Evolutionary conservation across 176 grass and related monocot genomes (phyloP).

Genomic region (Oryza nivara): DNA sequence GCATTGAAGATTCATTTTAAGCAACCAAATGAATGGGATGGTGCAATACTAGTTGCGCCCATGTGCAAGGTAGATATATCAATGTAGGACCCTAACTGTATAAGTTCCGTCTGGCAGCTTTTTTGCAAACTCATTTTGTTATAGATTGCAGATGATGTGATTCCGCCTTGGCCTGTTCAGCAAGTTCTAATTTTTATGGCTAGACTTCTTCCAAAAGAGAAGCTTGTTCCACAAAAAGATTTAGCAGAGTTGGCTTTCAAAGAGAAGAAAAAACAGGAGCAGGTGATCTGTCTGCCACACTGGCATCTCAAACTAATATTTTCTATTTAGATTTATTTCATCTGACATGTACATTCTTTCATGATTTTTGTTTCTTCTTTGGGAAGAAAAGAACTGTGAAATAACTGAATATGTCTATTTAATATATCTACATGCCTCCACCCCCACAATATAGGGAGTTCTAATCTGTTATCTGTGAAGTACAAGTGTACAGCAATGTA

Average conservation of each 20-base stretch:
- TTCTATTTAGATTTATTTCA: conserved; percentile 10
- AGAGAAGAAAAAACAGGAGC: conserved; percentile 73
- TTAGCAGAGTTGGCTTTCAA: conserved; percentile 90
- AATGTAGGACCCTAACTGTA: neutral
- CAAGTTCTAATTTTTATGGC: conserved; percentile 81
- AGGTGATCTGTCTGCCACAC: conserved; percentile 53
- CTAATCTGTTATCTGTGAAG: neutral
- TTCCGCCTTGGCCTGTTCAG: conserved; percentile 85
- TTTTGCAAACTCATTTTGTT: conserved; percentile 19
- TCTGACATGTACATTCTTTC: conserved; percentile 7
- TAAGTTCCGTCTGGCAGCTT: neutral
- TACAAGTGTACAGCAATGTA: neutral
- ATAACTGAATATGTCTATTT: neutral
- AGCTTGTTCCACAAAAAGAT: conserved; percentile 95
- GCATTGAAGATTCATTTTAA: conserved; percentile 92
- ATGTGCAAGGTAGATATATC: conserved; percentile 90
- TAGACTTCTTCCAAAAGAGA: conserved; percentile 80
- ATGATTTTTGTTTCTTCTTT: neutral
- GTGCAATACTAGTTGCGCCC: conserved; percentile 90
- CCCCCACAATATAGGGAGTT: neutral
- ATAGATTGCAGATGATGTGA: conserved; percentile 87
- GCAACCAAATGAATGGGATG: conserved; percentile 81
- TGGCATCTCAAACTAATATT: neutral
- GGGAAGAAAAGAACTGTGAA: neutral
- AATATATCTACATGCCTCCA: conserved; percentile 14